These are phyloP conservation scores for Cutaneotrichosporon sp. DNA, from an alignment of 1,284 basidiomycete genomes.

Conservation along the genomic window DNA sequence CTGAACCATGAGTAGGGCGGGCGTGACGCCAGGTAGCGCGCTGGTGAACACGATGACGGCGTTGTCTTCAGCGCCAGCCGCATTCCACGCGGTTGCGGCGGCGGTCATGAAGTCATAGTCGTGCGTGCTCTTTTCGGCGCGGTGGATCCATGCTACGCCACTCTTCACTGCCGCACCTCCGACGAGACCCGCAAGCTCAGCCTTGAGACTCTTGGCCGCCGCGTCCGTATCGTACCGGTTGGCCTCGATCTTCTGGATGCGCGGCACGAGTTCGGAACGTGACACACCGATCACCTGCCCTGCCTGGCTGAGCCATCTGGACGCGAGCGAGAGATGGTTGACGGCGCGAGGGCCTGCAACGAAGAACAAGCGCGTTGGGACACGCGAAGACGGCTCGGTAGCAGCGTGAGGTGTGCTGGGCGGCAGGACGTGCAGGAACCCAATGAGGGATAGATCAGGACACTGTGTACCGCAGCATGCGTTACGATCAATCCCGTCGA, in stretches of 20 bases:
- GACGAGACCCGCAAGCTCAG: conserved; percentile 65
- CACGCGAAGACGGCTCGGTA: conserved; percentile 50
- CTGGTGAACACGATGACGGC: conserved; percentile 55
- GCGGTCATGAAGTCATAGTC: conserved; percentile 45
- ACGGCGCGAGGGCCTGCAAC: conserved; percentile 73
- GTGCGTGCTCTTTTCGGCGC: conserved; percentile 36
- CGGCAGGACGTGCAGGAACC: conserved; percentile 49
- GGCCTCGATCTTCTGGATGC: conserved; percentile 57
- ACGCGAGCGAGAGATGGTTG: conserved; percentile 61
- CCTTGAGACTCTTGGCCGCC: conserved; percentile 64
- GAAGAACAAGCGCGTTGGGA: conserved; percentile 73
- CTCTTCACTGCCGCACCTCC: conserved; percentile 57
- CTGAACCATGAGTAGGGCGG: conserved; percentile 61
- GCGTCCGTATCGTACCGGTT: conserved; percentile 65
- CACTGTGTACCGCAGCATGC: conserved; percentile 81
- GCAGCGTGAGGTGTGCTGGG: conserved; percentile 55
- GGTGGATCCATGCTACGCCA: conserved; percentile 10
- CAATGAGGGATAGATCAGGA: conserved; percentile 42
- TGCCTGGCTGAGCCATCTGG: conserved; percentile 60
- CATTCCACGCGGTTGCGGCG: conserved; percentile 15
- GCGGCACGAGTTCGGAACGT: conserved; percentile 64
- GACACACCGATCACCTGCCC: conserved; percentile 59
- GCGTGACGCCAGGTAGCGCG: conserved; percentile 26
- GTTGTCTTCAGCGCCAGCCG: neutral
- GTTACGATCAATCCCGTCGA: conserved; percentile 75